phyloP scores from a whole-genome alignment of 129 eudicot genomes.

The Scalesia atractyloides region DNA sequence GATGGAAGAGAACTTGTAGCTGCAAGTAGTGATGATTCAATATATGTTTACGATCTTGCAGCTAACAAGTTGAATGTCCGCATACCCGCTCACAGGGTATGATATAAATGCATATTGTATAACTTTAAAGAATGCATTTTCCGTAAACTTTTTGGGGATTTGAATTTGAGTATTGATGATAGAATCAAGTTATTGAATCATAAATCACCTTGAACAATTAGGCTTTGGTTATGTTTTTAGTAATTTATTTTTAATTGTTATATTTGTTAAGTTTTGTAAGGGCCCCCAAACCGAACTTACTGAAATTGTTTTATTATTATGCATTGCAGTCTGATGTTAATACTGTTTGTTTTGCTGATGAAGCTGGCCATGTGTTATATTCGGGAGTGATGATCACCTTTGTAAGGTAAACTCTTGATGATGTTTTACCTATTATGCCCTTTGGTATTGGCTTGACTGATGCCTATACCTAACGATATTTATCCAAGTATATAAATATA shows the following conservation, averaged over 20 bases:
- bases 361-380: conserved; percentile 73
- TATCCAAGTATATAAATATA: conserved; percentile 5
- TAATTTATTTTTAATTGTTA: neutral
- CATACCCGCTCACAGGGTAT: conserved; percentile 80
- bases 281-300: conserved; percentile 10
- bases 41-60: conserved; percentile 83
- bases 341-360: conserved; percentile 90
- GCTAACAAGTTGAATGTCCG: conserved; percentile 58
- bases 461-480: neutral
- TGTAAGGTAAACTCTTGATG: conserved; percentile 54
- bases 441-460: neutral
- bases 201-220: neutral
- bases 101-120: neutral
- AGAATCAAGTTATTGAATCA: conserved; percentile 3
- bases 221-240: neutral
- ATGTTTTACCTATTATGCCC: neutral
- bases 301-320: conserved; percentile 18
- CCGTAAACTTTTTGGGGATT: neutral
- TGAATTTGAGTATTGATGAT: neutral
- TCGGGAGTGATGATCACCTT: conserved; percentile 84
- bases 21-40: conserved; percentile 68
- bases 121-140: neutral
- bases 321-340: conserved; percentile 83
- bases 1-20: conserved; percentile 96
- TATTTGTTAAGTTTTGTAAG: neutral